Conservation (phyloP, 2,329 filamentous ascomycete genomes). For the Thermoascus crustaceus region DNA sequence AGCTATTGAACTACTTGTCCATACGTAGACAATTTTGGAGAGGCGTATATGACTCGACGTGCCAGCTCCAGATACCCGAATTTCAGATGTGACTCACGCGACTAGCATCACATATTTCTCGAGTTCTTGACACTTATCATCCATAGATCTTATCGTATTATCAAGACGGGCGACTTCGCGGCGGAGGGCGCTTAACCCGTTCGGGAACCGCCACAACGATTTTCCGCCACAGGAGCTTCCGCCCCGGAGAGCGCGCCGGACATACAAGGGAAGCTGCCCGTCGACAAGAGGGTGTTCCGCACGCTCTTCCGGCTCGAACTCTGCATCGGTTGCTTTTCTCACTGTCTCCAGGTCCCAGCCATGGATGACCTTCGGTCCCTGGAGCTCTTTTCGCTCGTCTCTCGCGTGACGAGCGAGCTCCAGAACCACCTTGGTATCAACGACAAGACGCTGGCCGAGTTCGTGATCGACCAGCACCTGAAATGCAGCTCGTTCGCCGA, state of each 20-base stretch:
- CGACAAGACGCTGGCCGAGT: constrained; percentile 94
- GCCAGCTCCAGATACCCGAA: too few species aligned
- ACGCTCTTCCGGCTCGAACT: constrained; percentile 10
- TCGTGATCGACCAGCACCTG: constrained; percentile 82
- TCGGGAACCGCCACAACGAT: constrained; percentile 24
- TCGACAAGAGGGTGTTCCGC: constrained; percentile 14
- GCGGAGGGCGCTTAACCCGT: constrained; percentile 1
- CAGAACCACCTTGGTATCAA: constrained; percentile 87
- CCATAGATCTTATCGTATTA: too few species aligned
- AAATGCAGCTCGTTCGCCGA: constrained; percentile 61
- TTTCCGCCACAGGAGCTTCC: constrained; percentile 23
- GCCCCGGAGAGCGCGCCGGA: constrained; percentile 8
- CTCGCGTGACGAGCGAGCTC: constrained; percentile 87
- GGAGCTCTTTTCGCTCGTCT: constrained; percentile 87
- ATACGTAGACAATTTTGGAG: too few species aligned
- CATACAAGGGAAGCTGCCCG: constrained; percentile 6
- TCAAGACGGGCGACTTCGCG: too few species aligned
- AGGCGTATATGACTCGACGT: too few species aligned
- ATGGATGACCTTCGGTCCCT: constrained; percentile 92
- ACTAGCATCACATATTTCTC: too few species aligned
- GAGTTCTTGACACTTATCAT: too few species aligned
- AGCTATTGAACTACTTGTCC: too few species aligned
- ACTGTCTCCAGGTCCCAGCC: constrained; percentile 7
- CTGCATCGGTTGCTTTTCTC: constrained; percentile 2
- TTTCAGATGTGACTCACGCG: too few species aligned